Base-by-base conservation (phyloP, 2,329 filamentous ascomycete species). In the Clarireedia hainanense region DNA sequence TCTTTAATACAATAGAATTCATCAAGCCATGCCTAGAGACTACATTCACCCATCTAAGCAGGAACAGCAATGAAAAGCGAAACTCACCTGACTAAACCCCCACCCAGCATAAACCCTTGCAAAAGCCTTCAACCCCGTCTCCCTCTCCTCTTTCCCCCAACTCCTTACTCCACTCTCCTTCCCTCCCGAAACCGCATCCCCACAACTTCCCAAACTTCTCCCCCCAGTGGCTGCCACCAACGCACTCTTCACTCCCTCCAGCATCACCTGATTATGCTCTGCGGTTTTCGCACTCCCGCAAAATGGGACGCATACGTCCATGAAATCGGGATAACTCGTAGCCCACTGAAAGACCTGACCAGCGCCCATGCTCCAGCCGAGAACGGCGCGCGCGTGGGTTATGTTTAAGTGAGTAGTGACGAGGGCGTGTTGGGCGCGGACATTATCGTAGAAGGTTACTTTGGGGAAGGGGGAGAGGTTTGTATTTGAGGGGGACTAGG, bases 21-120 rank as follows among this genome's bases (percentile, higher is more conserved):
- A 3, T 6, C 17, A 9, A 26, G 6, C 6, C 12, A n/a, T 12
- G 17, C 9, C 2, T 15, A 14, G 10, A 27, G 24, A 6, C 14
- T 4, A n/a, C 17, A 24, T n/a, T n/a, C 7, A 6, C 12, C 50
- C 39, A 14, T 34, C 4, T 9, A 34, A 34, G 9, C 7, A 3
- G 10, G 27, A 30, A 30, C 10, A 30, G 10, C 27, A 14, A 46
- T 26, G 27, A 30, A 15, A n/a, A 30, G 30, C 9, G n/a, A 36
- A 50, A 52, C 47, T 37, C 17, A 56, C 78, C 64, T 91, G 88
- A 51, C 83, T 87, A 64, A 92, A 88, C 0, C 89, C 88, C 88
- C 83, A 94, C 0, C 88, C 88, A 1, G 88, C 87, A 69, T 94
- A 94, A 0, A 84, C 88, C 46, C 86, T 77, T 0, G 80, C 86